Evolutionary conservation across 164 flowering plant species (phyloP).

Genomic region (Saururus chinensis): DNA sequence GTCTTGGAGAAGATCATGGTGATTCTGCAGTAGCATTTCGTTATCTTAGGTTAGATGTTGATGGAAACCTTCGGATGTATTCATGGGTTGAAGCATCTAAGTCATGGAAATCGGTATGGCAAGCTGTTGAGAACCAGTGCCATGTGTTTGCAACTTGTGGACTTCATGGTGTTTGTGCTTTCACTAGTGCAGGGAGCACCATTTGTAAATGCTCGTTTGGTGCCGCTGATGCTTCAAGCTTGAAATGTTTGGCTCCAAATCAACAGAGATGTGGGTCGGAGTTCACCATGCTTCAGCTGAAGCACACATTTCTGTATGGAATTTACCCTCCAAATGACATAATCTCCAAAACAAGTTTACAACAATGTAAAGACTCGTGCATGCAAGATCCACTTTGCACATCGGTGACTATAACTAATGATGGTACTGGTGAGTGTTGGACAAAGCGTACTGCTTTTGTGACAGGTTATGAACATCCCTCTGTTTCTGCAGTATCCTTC

Average conservation of each 20-base stretch:
- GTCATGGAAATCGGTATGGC: slow-evolving; percentile 63
- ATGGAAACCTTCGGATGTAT: slow-evolving; percentile 67
- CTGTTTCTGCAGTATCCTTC: slow-evolving; percentile 38
- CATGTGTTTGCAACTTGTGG: slow-evolving; percentile 66
- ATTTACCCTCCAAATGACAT: slow-evolving; percentile 53
- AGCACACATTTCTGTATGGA: slow-evolving; percentile 47
- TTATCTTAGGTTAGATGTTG: slow-evolving; percentile 57
- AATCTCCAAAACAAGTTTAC: slow-evolving; percentile 20
- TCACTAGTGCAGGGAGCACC: slow-evolving; percentile 22
- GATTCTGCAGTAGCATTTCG: slow-evolving; percentile 34
- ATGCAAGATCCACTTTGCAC: slow-evolving; percentile 36
- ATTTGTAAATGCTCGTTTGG: slow-evolving; percentile 45
- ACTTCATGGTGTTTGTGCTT: slow-evolving; percentile 33
- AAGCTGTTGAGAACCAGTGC: slow-evolving; percentile 67
- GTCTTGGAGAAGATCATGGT: slow-evolving; percentile 45
- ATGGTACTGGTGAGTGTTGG: slow-evolving; percentile 45
- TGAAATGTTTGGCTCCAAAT: slow-evolving; percentile 40
- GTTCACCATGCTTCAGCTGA: slow-evolving; percentile 21
- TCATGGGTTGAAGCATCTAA: slow-evolving; percentile 39
- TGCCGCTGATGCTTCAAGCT: slow-evolving; percentile 11
- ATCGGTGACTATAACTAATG: slow-evolving; percentile 44
- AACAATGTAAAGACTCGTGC: slow-evolving; percentile 40
- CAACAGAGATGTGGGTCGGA: slow-evolving; percentile 26
- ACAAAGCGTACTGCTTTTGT: slow-evolving; percentile 35
- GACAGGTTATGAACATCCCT: slow-evolving; percentile 41